These are phyloP conservation scores for Pseudopithomyces maydicus DNA, from an alignment of 2,329 filamentous ascomycete genomes.

Conservation along the genomic window DNA sequence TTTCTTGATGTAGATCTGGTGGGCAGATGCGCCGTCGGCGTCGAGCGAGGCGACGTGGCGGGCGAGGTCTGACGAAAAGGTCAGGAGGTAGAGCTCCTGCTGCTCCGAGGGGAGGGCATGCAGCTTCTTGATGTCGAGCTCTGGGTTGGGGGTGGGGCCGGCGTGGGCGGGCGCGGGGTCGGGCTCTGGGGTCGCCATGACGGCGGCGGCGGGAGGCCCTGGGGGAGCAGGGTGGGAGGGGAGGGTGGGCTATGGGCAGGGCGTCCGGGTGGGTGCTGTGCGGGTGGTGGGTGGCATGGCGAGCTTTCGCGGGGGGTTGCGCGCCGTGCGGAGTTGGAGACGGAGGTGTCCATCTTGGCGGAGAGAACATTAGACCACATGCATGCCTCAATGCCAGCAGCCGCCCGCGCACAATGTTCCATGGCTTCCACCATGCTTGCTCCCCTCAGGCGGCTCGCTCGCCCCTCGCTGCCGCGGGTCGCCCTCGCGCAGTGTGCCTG, in stretches of 20 bases:
- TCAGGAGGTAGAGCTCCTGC: constrained; percentile 91
- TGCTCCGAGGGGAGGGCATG: constrained; percentile 90
- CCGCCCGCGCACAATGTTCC: neutral
- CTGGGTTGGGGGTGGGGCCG: constrained; percentile 61
- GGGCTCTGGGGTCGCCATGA: constrained; percentile 35
- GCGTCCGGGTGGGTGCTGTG: constrained; percentile 6
- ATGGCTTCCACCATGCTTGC: constrained; percentile 25
- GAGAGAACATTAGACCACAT: too few species aligned
- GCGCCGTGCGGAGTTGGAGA: constrained; percentile 7
- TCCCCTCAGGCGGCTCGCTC: constrained; percentile 24
- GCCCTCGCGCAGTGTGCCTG: constrained; percentile 23
- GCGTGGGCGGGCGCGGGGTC: constrained; percentile 42
- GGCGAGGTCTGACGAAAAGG: constrained; percentile 80
- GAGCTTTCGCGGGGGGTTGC: constrained; percentile 9
- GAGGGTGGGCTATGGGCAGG: constrained; percentile 13
- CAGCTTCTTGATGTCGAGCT: constrained; percentile 89
- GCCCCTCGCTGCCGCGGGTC: constrained; percentile 17
- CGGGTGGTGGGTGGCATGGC: constrained; percentile 27
- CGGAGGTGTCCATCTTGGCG: constrained; percentile 6
- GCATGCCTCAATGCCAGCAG: neutral
- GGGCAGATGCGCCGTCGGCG: constrained; percentile 79
- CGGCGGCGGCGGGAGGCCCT: constrained; percentile 14
- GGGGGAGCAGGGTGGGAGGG: neutral
- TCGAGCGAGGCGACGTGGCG: constrained; percentile 78
- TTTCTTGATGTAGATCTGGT: constrained; percentile 91